A percentile compares a stretch with the other conserved stretches of the same genome.
Conservation (phyloP, 2,329 filamentous ascomycete genomes). For the Lasiodiplodia sp. region DNA sequence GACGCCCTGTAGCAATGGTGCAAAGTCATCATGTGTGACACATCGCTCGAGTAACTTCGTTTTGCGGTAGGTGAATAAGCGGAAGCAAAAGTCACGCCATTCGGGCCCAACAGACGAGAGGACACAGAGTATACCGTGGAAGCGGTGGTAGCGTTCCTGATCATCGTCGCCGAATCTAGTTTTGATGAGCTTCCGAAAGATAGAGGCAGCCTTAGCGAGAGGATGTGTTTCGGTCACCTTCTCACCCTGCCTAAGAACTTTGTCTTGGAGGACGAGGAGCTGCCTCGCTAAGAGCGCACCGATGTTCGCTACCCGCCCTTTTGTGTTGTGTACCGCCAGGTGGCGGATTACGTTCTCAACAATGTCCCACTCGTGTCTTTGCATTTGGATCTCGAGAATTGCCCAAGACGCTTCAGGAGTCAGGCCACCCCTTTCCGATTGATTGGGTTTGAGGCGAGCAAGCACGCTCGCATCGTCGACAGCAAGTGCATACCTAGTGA, state of each 20-base stretch:
- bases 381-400: constrained; percentile 53
- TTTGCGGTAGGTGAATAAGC: background rate
- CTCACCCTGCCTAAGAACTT: background rate
- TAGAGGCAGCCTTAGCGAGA: background rate
- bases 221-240: background rate
- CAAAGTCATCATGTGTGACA: constrained; percentile 51
- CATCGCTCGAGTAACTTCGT: constrained; percentile 35
- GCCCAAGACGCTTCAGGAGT: constrained; percentile 42
- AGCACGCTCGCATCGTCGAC: constrained; percentile 53
- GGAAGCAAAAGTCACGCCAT: constrained; percentile 30
- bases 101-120: constrained; percentile 38
- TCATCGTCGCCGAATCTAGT: background rate
- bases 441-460: constrained; percentile 33
- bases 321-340: background rate
- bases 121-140: constrained; percentile 34
- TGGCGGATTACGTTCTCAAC: constrained; percentile 47
- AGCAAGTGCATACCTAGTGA: constrained; percentile 62
- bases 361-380: constrained; percentile 49
- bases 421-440: background rate
- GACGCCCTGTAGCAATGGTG: constrained; percentile 59
- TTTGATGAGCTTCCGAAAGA: constrained; percentile 14
- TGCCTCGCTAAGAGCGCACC: constrained; percentile 20
- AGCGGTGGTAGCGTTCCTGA: background rate
- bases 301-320: background rate
- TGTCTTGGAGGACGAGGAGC: constrained; percentile 22